Evolutionary conservation across 192 early-diverging fungal species (phyloP), one percentile per base, ranked within the genome.

Genomic region (Coemansia asiatica): DNA sequence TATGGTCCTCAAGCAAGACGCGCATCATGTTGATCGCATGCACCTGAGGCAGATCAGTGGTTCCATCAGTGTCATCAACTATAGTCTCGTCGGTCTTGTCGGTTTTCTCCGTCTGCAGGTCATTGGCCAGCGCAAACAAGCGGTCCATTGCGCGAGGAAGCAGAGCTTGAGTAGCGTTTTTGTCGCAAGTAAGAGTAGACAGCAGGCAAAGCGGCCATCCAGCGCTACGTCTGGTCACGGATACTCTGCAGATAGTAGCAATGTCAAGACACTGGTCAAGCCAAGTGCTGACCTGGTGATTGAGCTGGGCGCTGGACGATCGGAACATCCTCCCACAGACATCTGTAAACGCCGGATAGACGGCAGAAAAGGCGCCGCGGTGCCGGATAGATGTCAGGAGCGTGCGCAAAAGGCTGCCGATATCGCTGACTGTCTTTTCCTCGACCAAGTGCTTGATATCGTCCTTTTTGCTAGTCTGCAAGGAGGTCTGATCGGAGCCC

Each of bases 21-120:
- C 93, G 86, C 60, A 96, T 72, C 61, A 96, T 90, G 63, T 96
- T 98, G 74, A 90, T 91, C 10, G 93, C 92, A 71, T 98, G 96
- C 2, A 98, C 94, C 72, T 96, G 94, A 4, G 92, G 92, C 50
- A 94, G 73, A 74, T 96, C 94, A 18, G 90, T 83, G 1, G 85
- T 85, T 40, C 90, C 84, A 54, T 94, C 82, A 60, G 80, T 81
- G 54, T 93, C 82, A 57, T 78, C 85, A 0, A 22, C 29, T 3
- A 23, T 4, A 21, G 31, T 8, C 31, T 33, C 31, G 31, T 62
- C 29, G n/a, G n/a, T n/a, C n/a, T n/a, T n/a, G 12, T 36, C 58
- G 4, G 35, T n/a, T 22, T 61, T 36, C 4, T 54, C 63, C 15
- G 33, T 60, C 36, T 74, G 68, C 60, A 75, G 59, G 28, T 76